Percentiles rank a stretch among this genome's conserved stretches.
These are phyloP conservation scores for Starmerella davenportii DNA, from an alignment of 805 yeast genomes.

Conservation along the genomic window DNA sequence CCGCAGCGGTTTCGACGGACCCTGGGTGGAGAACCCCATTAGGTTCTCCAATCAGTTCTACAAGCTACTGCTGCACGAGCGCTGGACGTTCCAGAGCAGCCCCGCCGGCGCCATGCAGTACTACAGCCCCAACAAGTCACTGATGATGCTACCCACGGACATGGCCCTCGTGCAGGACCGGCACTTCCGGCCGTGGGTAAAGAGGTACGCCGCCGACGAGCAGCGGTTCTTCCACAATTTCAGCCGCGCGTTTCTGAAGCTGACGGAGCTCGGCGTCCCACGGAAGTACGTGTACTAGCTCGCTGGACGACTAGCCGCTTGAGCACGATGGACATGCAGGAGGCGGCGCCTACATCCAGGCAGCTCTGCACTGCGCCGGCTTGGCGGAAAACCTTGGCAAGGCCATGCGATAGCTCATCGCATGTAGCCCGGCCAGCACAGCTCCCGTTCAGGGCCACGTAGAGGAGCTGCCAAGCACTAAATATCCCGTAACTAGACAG, in stretches of 20 bases:
- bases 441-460: too few relatives aligned
- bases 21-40: slow-evolving; percentile 75
- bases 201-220: slow-evolving; percentile 49
- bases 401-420: too few relatives aligned
- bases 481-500: too few relatives aligned
- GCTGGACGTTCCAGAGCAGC: slow-evolving; percentile 31
- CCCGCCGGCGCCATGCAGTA: slow-evolving; percentile 26
- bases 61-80: slow-evolving; percentile 33
- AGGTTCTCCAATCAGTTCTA: slow-evolving; percentile 59
- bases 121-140: slow-evolving; percentile 35
- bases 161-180: slow-evolving; percentile 49
- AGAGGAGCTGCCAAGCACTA: too few relatives aligned
- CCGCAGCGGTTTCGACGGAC: slow-evolving; percentile 69
- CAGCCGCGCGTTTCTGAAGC: slow-evolving; percentile 45
- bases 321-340: too few relatives aligned
- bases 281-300: slow-evolving; percentile 21
- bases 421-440: too few relatives aligned
- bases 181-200: slow-evolving; percentile 41
- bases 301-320: too few relatives aligned
- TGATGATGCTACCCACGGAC: slow-evolving; percentile 82
- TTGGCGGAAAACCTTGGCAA: too few relatives aligned
- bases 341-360: too few relatives aligned
- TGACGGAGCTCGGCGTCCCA: slow-evolving; percentile 58
- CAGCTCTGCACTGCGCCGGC: too few relatives aligned
- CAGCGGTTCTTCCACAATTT: slow-evolving; percentile 45